Base-by-base conservation (phyloP, 345 rosid species). In the Firmiana major region DNA sequence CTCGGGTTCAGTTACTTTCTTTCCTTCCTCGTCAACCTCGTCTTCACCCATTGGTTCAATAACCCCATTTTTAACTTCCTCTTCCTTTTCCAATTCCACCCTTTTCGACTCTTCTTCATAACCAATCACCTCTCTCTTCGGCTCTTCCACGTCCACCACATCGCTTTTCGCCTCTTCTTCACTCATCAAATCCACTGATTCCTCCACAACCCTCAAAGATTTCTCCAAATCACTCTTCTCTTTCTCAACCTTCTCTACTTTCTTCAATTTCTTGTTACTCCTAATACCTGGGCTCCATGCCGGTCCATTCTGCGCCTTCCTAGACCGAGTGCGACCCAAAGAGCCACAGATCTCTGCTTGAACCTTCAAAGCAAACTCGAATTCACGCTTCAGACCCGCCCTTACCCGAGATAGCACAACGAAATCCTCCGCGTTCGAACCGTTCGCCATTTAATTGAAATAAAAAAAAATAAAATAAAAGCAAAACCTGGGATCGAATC, bases 261-360 rank as follows among this genome's bases (percentile, higher is more conserved):
- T 75, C 82, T 81, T 87, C 82, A 77, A 57, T 48, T 79, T 87
- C 84, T 81, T 88, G n/a, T 16, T 68, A 10, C 71, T 67, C 13
- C 57, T 53, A 19, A 19, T 63, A 69, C 69, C 57, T 4, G 81
- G 11, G 8, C 53, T 66, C 17, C 21, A 73, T 0, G 62, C 66
- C 51, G 28, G 72, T 0, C 73, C 81, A 59, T 34, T 73, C 75
- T 53, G 76, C 7, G 24, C 79, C 77, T 73, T 84, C 71, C 87
- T 83, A 38, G 91, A 82, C 28, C 98, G 87, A 5, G 98, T 95
- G 70, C 97, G 90, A 9, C 98, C 98, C 73, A 93, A 31, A 7
- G 87, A 83, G 81, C 94, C 97, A 53, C 85, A 85, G 85, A 94
- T 90, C 93, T 95, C 98, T 15, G 93, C 81, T 75, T 85, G 98